Base-by-base conservation (phyloP, 2,329 filamentous ascomycete species). In the Beauveria pseudobassiana region DNA sequence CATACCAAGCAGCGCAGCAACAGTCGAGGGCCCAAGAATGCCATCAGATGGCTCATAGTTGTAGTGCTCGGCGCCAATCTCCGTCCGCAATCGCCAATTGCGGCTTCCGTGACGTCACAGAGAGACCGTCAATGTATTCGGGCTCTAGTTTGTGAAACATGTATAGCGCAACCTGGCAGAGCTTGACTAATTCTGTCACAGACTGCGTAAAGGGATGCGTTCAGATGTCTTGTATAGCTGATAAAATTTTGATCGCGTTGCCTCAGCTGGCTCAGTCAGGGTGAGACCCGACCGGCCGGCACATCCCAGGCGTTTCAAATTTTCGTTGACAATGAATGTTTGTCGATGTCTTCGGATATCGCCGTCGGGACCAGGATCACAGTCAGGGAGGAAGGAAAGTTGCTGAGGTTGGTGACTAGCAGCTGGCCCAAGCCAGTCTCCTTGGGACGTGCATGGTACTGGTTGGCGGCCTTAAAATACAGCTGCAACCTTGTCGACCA, bases 11-110 rank as follows among this genome's bases (percentile, higher is more conserved):
- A 99, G 75, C 2, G 90, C 93, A 24, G 93, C 87, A 8, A 98
- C 92, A 0, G 93, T 97, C 0, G 91, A 96, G 2, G 95, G 93
- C 0, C 95, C 95, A 2, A 99, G 78, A 24, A 96, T 92, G 14
- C 93, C 93, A 75, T 99, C 95, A 10, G 89, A 89, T 1, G 95
- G 93, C 73, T 98, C 95, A 40, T 92, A 85, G 61, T 93, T 96
- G 78, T 93, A 97, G 69, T 95, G 88, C 66, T 98, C 93, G 0
- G 87, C 88, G 1, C 95, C 95, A 63, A 97, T 88, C 69, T 96
- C 91, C 1, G 90, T 87, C 95, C 95, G 98, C 95, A 99, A 72
- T 97, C 90, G 64, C 87, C 88, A 68, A 98, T 86, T 1, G 93
- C 91, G 64, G 83, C 87, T 73, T 99, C 95, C 0, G 95, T 98